Evolutionary conservation across 768 basidiomycete species (phyloP), one percentile per base, ranked within the genome.

Genomic region (Phallus indusiatus): DNA sequence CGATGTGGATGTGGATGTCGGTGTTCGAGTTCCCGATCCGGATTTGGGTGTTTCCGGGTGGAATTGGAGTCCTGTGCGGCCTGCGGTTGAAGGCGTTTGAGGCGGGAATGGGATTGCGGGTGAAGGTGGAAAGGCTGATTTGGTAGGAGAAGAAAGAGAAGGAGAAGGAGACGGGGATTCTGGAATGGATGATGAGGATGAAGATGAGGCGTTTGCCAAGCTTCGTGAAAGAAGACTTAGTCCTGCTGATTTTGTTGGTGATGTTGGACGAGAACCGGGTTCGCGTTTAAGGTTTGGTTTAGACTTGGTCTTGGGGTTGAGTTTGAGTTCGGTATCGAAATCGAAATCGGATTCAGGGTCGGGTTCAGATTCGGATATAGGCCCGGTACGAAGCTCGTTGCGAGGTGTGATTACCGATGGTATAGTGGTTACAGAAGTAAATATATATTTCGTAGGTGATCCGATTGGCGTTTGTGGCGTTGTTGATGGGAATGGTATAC

Each of bases 71-170:
- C 28, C 28, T 28, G n/a, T n/a, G n/a, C 42, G 84, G 46, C 77
- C 75, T 18, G 88, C 87, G 0, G 88, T 91, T 2, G 78, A 81
- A 16, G 86, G 84, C 71, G 21, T 75, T 68, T 59, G 72, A 74
- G 28, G 28, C 28, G 24, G 81, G 76, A 81, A 80, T 55, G 77
- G 73, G 28, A 79, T 81, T 22, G 75, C 76, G 37, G 73, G 73
- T 52, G 73, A 70, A 28, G 66, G 60, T 2, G 55, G 55, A 9
- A 67, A 57, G 16, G 36, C 9, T 4, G 42, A 4, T 12, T 42
- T n/a, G n/a, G 14, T 2, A 12, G 42, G 42, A 42, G n/a, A 37
- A 8, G 36, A 37, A 8, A 37, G 42, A 42, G n/a, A 42, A 14
- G 42, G 9, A n/a, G 42, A 12, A 42, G 4, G 4, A n/a, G 42